These are phyloP conservation scores for Hyaloperonospora brassicae DNA, from an alignment of 352 stramenopile genomes.

Conservation along the genomic window DNA sequence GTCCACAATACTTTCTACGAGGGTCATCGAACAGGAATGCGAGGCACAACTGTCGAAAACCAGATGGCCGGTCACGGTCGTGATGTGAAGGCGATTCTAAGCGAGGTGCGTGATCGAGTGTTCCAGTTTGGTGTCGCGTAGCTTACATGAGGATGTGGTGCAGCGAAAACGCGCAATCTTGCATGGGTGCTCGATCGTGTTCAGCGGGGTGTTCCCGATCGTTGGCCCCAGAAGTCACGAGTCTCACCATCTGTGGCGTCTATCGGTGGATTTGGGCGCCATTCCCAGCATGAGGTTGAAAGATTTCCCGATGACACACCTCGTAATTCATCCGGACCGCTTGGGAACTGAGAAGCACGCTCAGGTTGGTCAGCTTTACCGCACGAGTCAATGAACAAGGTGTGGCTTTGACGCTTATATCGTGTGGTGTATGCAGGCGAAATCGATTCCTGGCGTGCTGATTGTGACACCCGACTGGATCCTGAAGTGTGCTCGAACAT, in stretches of 20 bases:
- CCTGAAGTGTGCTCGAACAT: slow-evolving; percentile 66
- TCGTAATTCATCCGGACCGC: slow-evolving; percentile 74
- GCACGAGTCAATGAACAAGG: background rate
- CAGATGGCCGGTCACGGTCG: slow-evolving; percentile 61
- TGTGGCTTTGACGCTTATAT: slow-evolving; percentile 1
- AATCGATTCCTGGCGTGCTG: slow-evolving; percentile 43
- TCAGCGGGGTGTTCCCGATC: slow-evolving; percentile 76
- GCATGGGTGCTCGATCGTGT: slow-evolving; percentile 57
- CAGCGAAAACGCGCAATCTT: slow-evolving; percentile 69
- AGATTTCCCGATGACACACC: slow-evolving; percentile 72
- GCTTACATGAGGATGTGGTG: slow-evolving; percentile 6
- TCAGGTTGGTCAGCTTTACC: slow-evolving; percentile 26
- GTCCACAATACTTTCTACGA: slow-evolving; percentile 60
- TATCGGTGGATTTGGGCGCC: slow-evolving; percentile 62
- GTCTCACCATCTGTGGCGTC: slow-evolving; percentile 68
- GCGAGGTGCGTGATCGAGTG: slow-evolving; percentile 29
- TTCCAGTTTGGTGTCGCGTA: background rate
- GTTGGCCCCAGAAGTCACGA: slow-evolving; percentile 45
- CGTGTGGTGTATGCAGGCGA: slow-evolving; percentile 32
- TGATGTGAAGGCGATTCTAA: slow-evolving; percentile 64
- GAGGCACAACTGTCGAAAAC: slow-evolving; percentile 48
- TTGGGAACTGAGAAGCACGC: slow-evolving; percentile 78
- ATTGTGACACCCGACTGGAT: slow-evolving; percentile 79
- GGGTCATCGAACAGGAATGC: slow-evolving; percentile 34
- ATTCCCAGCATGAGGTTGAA: slow-evolving; percentile 58